These are phyloP conservation scores for Phytophthora quininea DNA, from an alignment of 352 stramenopile species.

Conservation along the genomic window DNA sequence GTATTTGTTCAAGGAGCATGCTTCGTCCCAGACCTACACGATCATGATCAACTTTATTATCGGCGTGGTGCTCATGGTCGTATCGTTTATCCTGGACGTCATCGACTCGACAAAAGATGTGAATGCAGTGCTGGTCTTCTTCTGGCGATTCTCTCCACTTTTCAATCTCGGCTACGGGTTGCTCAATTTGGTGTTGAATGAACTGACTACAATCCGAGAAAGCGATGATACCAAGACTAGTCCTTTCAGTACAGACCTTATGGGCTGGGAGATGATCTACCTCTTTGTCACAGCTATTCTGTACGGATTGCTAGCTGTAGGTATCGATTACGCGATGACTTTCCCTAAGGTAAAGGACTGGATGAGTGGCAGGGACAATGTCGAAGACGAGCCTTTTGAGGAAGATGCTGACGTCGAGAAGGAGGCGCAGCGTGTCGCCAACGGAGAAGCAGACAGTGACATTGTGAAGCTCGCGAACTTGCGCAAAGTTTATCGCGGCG, in stretches of 20 bases:
- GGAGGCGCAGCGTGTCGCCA: slow-evolving; percentile 43
- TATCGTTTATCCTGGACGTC: slow-evolving; percentile 60
- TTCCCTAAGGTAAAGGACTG: slow-evolving; percentile 44
- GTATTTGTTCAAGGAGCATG: slow-evolving; percentile 69
- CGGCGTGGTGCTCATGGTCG: slow-evolving; percentile 62
- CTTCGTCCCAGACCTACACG: slow-evolving; percentile 72
- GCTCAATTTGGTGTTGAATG: slow-evolving; percentile 46
- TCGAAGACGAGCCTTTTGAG: slow-evolving; percentile 34
- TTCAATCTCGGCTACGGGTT: slow-evolving; percentile 64
- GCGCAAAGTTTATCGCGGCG: slow-evolving; percentile 53
- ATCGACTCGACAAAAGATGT: slow-evolving; percentile 50
- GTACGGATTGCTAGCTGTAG: slow-evolving; percentile 34
- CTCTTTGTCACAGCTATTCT: slow-evolving; percentile 42
- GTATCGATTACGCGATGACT: slow-evolving; percentile 50
- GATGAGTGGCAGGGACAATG: slow-evolving; percentile 35
- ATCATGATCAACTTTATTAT: slow-evolving; percentile 78
- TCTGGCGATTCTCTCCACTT: slow-evolving; percentile 76
- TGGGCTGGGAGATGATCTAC: slow-evolving; percentile 69
- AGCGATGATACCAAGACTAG: slow-evolving; percentile 46
- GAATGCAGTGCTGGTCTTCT: slow-evolving; percentile 65
- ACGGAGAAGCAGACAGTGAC: slow-evolving; percentile 38
- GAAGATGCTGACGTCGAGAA: slow-evolving; percentile 51
- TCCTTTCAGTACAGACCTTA: slow-evolving; percentile 63
- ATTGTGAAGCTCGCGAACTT: slow-evolving; percentile 41
- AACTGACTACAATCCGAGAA: slow-evolving; percentile 34